A percentile compares a stretch with the other conserved stretches of the same genome.
phyloP scores from a whole-genome alignment of 2,329 filamentous ascomycete genomes.

The Talaromyces sp. region DNA sequence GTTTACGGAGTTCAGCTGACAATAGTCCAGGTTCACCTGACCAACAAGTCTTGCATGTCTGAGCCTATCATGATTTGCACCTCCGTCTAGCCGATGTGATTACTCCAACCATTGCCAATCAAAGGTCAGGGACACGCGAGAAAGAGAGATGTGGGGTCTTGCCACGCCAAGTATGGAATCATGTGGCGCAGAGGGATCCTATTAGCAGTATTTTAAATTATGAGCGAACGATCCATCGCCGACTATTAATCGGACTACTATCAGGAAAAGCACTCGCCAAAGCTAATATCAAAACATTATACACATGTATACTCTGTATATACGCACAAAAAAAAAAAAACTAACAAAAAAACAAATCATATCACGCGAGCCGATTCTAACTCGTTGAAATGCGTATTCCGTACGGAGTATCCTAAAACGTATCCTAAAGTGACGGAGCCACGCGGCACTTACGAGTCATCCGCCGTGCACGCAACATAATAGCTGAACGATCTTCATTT shows the following conservation, averaged over 20 bases:
- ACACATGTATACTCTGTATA: neutral
- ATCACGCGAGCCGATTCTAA: too few species aligned
- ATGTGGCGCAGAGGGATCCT: neutral
- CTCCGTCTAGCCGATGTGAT: neutral
- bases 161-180: neutral
- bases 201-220: neutral
- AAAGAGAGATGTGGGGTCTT: neutral
- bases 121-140: neutral
- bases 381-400: too few species aligned
- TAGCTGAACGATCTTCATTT: neutral
- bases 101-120: neutral
- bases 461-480: neutral
- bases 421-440: neutral
- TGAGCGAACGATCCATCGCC: neutral
- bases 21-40: neutral
- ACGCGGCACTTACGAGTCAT: neutral
- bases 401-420: too few species aligned
- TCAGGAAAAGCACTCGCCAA: too few species aligned
- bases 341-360: too few species aligned
- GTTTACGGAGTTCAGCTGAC: neutral
- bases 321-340: too few species aligned
- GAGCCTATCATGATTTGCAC: neutral
- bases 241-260: neutral
- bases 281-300: too few species aligned
- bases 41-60: neutral